Base-by-base conservation (phyloP, 495 filamentous ascomycete species). In the Penicillium argentinense region DNA sequence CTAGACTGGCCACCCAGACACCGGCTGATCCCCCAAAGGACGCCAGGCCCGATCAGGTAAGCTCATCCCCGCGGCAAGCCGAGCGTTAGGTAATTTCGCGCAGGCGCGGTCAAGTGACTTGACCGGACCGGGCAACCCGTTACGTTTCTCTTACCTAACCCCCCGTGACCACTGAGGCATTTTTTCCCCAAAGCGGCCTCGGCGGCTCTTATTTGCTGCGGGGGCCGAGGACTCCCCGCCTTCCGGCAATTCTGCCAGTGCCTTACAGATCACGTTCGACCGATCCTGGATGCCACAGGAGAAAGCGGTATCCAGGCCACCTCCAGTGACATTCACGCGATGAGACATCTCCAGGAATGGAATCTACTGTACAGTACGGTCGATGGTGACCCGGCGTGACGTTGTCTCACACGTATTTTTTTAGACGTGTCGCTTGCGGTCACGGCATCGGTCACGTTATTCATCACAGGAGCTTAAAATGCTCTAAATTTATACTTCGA, bases 71-170 rank as follows among this genome's bases (percentile, higher is more conserved):
- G 47, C 27, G 9, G 39, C 28, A 40, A 45, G 24, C 43, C 42
- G 42, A 37, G 22, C 4, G 24, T 47, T 52, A 47, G 49, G 49
- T 52, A 52, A 52, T 52, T 41, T 52, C 37, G 27, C 49, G 42
- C 49, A 52, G 9, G 47, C 23, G 9, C 9, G 36, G 42, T 52
- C 42, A 40, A 42, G 27, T 29, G 49, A 43, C 39, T 44, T 30
- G 23, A 26, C 33, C 39, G 30, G 38, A 43, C 47, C 40, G 32
- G 43, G 33, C 16, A 36, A 36, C 11, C 33, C 33, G 9, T 36
- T 36, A 36, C 33, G 33, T 36, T 36, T 36, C 33, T 36, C 16
- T 36, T 26, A 19, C 9, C 17, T 36, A 36, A 36, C 21, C 8
- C 16, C 33, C 17, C 17, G 17, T 36, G 17, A 18, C 4, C 16